Conservation (phyloP, 1,284 basidiomycete genomes). For the Takashimella koratensis region DNA sequence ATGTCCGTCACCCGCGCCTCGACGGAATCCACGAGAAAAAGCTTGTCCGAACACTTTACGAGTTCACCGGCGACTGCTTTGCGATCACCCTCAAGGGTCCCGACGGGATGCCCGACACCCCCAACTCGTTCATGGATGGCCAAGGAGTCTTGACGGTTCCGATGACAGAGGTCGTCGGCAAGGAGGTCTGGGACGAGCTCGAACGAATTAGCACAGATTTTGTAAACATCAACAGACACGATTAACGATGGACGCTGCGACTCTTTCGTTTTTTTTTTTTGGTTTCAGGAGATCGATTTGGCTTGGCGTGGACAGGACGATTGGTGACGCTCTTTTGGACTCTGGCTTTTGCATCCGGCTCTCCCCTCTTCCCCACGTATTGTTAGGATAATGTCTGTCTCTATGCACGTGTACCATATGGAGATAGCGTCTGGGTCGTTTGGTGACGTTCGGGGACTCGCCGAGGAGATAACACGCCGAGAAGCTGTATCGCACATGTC, state of each 20-base stretch:
- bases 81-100: slow-evolving; percentile 43
- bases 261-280: too few relatives aligned
- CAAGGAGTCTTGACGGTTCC: slow-evolving; percentile 36
- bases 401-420: too few relatives aligned
- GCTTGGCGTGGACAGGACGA: too few relatives aligned
- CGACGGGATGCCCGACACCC: slow-evolving; percentile 32
- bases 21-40: slow-evolving; percentile 41
- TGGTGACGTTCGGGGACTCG: too few relatives aligned
- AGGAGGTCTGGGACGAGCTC: slow-evolving; percentile 22
- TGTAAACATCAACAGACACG: slow-evolving; percentile 7
- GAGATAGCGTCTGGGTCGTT: too few relatives aligned
- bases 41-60: slow-evolving; percentile 42
- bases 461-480: too few relatives aligned
- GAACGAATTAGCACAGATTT: slow-evolving; percentile 13
- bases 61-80: slow-evolving; percentile 46
- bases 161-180: slow-evolving; percentile 29
- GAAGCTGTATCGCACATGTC: too few relatives aligned
- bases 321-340: too few relatives aligned
- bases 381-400: too few relatives aligned
- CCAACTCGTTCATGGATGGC: slow-evolving; percentile 38
- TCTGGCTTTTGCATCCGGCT: too few relatives aligned
- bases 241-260: not conserved
- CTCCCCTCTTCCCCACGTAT: too few relatives aligned
- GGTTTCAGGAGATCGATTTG: too few relatives aligned
- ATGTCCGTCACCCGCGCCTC: slow-evolving; percentile 36